Base-by-base conservation (phyloP, 495 filamentous ascomycete species). In the Aspergillus homomorphus region DNA sequence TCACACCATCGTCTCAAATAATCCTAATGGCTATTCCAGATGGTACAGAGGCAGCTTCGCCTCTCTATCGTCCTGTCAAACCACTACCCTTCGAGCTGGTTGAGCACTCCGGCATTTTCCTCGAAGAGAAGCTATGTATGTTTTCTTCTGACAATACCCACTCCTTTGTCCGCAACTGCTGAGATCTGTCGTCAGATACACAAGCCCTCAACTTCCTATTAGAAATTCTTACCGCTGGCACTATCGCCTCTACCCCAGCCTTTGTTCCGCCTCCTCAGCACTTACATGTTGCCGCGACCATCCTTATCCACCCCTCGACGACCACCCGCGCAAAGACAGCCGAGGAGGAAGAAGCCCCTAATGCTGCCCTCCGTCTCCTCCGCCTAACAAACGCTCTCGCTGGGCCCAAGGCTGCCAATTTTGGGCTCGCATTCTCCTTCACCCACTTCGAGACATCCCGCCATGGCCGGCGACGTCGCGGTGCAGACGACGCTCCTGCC, bases 51-150 rank as follows among this genome's bases (percentile, higher is more conserved):
- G 58, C 58, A 2, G 21, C 57, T 12, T 16, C 49, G 54, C 66
- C 61, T 64, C 42, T 44, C 41, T 87, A 84, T 65, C 82, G 83
- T 44, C 69, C 77, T 15, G 77, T 80, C 3, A 77, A 73, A 46
- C 68, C 69, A 26, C 69, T 91, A 1, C 83, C 87, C 0, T 83
- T 79, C 50, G 83, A 87, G 59, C 68, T 92, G 7, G 80, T 77
- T 24, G 75, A 85, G 45, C 84, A 90, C 62, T 84, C 81, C 48
- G 82, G 82, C 50, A 87, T 91, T 26, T 90, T 88, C 68, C 75
- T 93, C 4, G 89, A 92, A 66, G 90, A 93, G 67, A 78, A 84
- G 41, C 81, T 91, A 19, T 88, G 88, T 90, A 71, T 16, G 60
- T 55, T 20, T 44, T 46, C 42, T 50, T 51, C 52, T 53, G n/a